These are phyloP conservation scores for Trichoderma sp. DNA, from an alignment of 2,329 filamentous ascomycete species.

Conservation along the genomic window DNA sequence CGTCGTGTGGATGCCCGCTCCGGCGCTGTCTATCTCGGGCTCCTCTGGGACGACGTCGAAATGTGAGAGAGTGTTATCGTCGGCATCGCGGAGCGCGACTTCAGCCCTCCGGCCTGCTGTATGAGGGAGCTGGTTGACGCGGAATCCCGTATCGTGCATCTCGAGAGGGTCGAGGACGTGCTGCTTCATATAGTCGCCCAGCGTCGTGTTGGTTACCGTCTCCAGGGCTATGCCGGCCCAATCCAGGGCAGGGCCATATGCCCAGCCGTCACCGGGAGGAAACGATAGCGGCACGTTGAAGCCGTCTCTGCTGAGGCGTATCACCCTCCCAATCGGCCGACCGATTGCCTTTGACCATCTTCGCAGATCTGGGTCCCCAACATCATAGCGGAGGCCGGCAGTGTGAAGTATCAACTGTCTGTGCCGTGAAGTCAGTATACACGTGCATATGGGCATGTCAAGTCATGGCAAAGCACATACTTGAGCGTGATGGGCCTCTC, in stretches of 20 bases:
- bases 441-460: too few relatives aligned
- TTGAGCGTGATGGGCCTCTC: slow-evolving; percentile 38
- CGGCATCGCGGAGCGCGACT: slow-evolving; percentile 25
- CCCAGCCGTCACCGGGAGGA: slow-evolving; percentile 47
- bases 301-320: slow-evolving; percentile 36
- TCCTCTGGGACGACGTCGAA: slow-evolving; percentile 25
- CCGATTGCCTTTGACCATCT: slow-evolving; percentile 40
- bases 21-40: slow-evolving; percentile 41
- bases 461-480: slow-evolving; percentile 23
- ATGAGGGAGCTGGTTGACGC: slow-evolving; percentile 30
- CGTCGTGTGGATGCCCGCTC: slow-evolving; percentile 43
- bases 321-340: slow-evolving; percentile 30
- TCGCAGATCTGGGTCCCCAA: slow-evolving; percentile 37
- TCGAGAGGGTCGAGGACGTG: slow-evolving; percentile 38
- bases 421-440: not conserved
- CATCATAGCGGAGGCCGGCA: slow-evolving; percentile 45
- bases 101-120: slow-evolving; percentile 24
- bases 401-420: slow-evolving; percentile 47
- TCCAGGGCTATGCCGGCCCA: slow-evolving; percentile 48
- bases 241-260: slow-evolving; percentile 46
- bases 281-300: slow-evolving; percentile 44
- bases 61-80: not conserved
- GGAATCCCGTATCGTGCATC: slow-evolving; percentile 39
- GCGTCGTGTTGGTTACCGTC: slow-evolving; percentile 33
- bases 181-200: slow-evolving; percentile 39